These are phyloP conservation scores for Podila horticola DNA, from an alignment of 192 early-diverging fungal genomes.

Conservation along the genomic window DNA sequence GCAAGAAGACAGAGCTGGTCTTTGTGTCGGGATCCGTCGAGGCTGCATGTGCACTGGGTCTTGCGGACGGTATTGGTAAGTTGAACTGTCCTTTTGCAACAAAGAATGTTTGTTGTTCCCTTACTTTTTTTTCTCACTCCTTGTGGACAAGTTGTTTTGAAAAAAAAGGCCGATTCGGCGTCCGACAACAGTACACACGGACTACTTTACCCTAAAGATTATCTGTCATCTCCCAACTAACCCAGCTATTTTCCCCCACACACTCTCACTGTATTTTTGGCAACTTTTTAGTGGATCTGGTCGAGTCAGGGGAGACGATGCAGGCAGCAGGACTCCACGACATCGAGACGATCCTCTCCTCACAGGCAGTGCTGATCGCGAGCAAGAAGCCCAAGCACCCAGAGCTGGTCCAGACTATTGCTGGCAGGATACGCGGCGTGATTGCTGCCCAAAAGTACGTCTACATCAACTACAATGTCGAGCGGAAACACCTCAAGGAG, in stretches of 20 bases:
- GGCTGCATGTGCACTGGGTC: constrained; percentile 93
- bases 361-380: constrained; percentile 92
- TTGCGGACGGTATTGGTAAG: constrained; percentile 96
- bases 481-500: constrained; percentile 64
- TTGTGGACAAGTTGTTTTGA: too few relatives aligned
- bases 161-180: too few relatives aligned
- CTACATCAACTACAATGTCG: constrained; percentile 92
- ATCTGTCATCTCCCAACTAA: constrained; percentile 6
- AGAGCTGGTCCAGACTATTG: constrained; percentile 80
- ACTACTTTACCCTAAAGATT: background rate
- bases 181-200: too few relatives aligned
- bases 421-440: constrained; percentile 89
- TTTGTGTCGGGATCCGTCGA: constrained; percentile 96
- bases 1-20: constrained; percentile 77
- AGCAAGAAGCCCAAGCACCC: constrained; percentile 82
- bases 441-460: constrained; percentile 90
- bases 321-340: constrained; percentile 95
- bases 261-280: background rate
- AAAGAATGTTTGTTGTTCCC: constrained; percentile 7
- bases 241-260: background rate
- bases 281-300: constrained; percentile 30
- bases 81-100: background rate
- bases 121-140: constrained; percentile 1
- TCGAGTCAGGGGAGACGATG: constrained; percentile 99
- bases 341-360: constrained; percentile 82